Evolutionary conservation across 164 flowering plant genomes (phyloP), one percentile per base, ranked within the genome.

Genomic region (Berberis thunbergii): DNA sequence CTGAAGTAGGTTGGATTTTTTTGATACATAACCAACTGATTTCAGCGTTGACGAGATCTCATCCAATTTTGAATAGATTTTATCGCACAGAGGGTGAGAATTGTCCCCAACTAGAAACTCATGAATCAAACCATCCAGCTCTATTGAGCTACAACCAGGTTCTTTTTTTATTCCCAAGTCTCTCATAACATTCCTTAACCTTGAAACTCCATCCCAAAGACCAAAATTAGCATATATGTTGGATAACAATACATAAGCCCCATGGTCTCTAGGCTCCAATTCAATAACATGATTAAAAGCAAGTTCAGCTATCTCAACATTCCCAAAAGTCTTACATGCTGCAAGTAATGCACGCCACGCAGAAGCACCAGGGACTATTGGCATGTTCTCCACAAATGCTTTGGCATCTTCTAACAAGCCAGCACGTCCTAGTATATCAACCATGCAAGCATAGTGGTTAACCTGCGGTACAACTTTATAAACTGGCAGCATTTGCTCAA

Each of bases 321-420:
- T 81, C 46, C 79, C 80, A 69, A 84, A 86, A 68, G 76, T 75
- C 57, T 58, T 76, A 66, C 88, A 87, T 4, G 87, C 81, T n/a
- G 84, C 84, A 67, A 87, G 85, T 60, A 87, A 67, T 55, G 91
- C 84, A 1, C 86, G 84, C 91, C 94, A 87, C 3, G 83, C 82
- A 56, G 87, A 81, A 56, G 80, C 85, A 59, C 68, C 72, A 6
- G 83, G 83, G 45, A 63, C 57, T 26, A 81, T 70, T 4, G 90
- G 82, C 92, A 89, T 89, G 52, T 62, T 78, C 69, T 79, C 67
- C 63, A 89, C 81, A 54, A 89, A 72, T 42, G 78, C 77, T 62
- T 71, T 38, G 26, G 97, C 87, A 70, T 89, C 92, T 66, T 82
- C 87, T 55, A 89, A 70, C 41, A 60, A 64, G 2, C 97, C 97